A percentile compares a stretch with the other conserved stretches of the same genome.
phyloP scores from a whole-genome alignment of 1,139 yeast species.

The Barnettozyma hawaiiensis region DNA sequence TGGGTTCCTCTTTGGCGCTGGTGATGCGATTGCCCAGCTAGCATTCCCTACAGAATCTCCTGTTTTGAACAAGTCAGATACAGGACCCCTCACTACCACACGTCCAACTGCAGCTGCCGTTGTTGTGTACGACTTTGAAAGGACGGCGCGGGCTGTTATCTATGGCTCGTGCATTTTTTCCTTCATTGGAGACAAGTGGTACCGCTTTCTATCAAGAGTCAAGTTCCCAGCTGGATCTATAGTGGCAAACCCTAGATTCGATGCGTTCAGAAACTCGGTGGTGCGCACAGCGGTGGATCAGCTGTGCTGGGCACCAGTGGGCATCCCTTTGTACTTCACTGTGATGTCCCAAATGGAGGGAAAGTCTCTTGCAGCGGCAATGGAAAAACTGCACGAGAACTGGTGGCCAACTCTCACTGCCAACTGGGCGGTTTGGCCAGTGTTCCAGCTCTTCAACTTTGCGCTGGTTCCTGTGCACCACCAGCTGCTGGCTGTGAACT shows the following conservation, averaged over 20 bases:
- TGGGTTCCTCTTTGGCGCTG: conserved; percentile 63
- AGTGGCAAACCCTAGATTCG: conserved; percentile 25
- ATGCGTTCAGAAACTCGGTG: conserved; percentile 31
- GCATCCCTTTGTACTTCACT: conserved; percentile 63
- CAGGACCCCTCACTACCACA: too few species aligned
- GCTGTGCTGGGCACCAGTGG: conserved; percentile 66
- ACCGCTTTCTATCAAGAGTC: conserved; percentile 49
- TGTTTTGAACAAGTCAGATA: not conserved
- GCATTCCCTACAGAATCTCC: conserved; percentile 37
- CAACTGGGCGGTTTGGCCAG: conserved; percentile 88
- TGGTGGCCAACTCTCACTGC: conserved; percentile 58
- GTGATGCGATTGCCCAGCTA: conserved; percentile 69
- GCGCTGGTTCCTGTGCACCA: conserved; percentile 63
- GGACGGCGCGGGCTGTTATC: conserved; percentile 60
- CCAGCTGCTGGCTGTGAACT: conserved; percentile 63
- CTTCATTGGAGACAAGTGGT: conserved; percentile 71
- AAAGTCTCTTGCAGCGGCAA: conserved; percentile 32
- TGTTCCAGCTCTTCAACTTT: conserved; percentile 70
- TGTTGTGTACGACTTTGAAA: conserved; percentile 32
- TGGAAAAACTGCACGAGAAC: conserved; percentile 38
- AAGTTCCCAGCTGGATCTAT: conserved; percentile 32
- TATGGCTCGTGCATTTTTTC: conserved; percentile 80
- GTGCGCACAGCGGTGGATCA: conserved; percentile 68
- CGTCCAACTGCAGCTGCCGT: too few species aligned
- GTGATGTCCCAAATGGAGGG: conserved; percentile 66